Conservation (phyloP, 768 basidiomycete species). For the Pulveroboletus sp. region DNA sequence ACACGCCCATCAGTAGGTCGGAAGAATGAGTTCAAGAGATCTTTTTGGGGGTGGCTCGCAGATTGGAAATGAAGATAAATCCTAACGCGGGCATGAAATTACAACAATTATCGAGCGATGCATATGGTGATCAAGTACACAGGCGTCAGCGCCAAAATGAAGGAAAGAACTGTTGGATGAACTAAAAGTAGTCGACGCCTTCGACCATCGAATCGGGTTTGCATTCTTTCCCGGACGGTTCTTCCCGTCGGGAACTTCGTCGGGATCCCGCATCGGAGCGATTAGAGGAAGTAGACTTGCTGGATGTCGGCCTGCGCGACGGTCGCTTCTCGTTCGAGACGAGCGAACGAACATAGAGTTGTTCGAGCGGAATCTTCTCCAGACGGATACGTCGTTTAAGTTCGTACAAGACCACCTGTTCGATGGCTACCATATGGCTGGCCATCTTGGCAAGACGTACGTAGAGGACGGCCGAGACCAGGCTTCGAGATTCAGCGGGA, state of each 20-base stretch:
- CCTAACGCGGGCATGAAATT: not conserved
- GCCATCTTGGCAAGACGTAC: conserved; percentile 34
- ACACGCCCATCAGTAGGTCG: not conserved
- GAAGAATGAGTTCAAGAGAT: not conserved
- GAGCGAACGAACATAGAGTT: conserved; percentile 15
- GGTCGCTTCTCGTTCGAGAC: not conserved
- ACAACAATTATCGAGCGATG: conserved; percentile 1
- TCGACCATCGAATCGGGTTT: conserved; percentile 20
- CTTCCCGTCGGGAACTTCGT: conserved; percentile 1
- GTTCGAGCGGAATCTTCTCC: conserved; percentile 19
- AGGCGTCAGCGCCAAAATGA: not conserved
- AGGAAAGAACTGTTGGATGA: conserved; percentile 15
- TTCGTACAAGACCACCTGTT: conserved; percentile 34
- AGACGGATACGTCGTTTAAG: conserved; percentile 31
- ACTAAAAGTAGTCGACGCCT: conserved; percentile 33
- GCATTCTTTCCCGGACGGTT: not conserved
- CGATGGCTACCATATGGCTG: conserved; percentile 37
- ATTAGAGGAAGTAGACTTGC: not conserved
- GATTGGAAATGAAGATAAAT: conserved; percentile 5
- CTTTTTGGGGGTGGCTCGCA: not conserved
- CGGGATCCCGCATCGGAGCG: conserved; percentile 8
- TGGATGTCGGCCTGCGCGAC: conserved; percentile 2
- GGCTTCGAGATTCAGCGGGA: conserved; percentile 34
- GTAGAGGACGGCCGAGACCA: conserved; percentile 33
- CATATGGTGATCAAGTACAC: conserved; percentile 5